Percentiles rank a stretch among this genome's conserved stretches.
Conservation (phyloP, 2,329 filamentous ascomycete species). For the Alternaria rosae region DNA sequence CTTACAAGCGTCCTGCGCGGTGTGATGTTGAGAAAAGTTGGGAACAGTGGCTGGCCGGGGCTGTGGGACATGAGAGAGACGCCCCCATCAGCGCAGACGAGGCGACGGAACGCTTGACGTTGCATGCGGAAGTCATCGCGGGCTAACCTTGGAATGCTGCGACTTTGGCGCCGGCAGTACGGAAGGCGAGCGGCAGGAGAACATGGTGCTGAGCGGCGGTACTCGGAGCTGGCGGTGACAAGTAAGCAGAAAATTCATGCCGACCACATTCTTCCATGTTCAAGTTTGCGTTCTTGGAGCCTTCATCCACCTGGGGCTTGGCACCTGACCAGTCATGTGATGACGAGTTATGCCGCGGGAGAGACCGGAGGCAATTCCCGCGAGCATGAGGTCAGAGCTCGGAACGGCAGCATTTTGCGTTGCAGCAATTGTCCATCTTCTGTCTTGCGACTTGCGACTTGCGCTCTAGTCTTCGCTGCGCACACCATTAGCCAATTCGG, state of each 20-base stretch:
- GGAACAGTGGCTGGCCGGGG: constrained; percentile 14
- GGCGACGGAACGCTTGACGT: constrained; percentile 16
- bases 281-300: neutral
- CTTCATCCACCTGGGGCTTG: constrained; percentile 1
- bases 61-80: constrained; percentile 24
- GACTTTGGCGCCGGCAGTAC: constrained; percentile 1
- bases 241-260: neutral
- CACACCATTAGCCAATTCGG: constrained; percentile 15
- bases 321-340: constrained; percentile 4
- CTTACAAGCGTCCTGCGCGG: neutral
- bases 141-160: constrained; percentile 4
- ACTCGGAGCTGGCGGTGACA: neutral
- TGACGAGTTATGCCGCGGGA: neutral
- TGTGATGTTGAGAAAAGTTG: neutral
- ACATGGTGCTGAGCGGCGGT: neutral
- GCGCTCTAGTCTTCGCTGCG: constrained; percentile 5
- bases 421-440: constrained; percentile 2
- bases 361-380: constrained; percentile 8
- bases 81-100: constrained; percentile 29
- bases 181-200: constrained; percentile 1
- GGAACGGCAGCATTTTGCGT: constrained; percentile 1
- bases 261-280: neutral
- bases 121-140: constrained; percentile 17
- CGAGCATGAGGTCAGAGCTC: constrained; percentile 13
- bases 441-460: constrained; percentile 2